Base-by-base conservation (phyloP, 192 early-diverging fungal genomes). In the Chytriomyces confervae region DNA sequence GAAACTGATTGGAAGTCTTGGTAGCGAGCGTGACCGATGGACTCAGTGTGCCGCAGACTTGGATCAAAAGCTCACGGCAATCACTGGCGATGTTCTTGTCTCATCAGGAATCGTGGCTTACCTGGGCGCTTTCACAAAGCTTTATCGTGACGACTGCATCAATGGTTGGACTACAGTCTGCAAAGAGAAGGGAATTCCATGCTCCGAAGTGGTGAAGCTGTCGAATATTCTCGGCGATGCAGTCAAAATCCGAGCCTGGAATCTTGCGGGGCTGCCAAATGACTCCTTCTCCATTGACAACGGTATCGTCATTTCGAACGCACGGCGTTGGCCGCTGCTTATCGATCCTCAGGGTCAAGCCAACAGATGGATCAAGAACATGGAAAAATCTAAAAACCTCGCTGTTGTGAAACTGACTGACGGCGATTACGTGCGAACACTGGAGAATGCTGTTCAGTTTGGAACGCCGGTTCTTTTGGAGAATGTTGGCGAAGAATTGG, bases 341-440 rank as follows among this genome's bases (percentile, higher is more conserved):
- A 90, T 90, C 64, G 89, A 90, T 77, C 89, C 89, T 2, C 89
- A 90, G 63, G 89, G 89, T 0, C 89, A 90, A 66, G 89, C 89
- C 6, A 90, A 90, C 65, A 65, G 83, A 46, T 90, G 89, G 87
- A 86, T 90, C 62, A 90, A 90, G 68, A 90, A 90, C 71, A 86
- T 87, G 80, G 89, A 90, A 77, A 90, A 90, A 61, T 11, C 75
- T 10, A 90, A 87, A 60, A 78, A 72, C 44, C 66, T 90, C 36
- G 86, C 88, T 66, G 84, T 90, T 7, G 77, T 90, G 18, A 90
- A 90, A 66, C 66, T 90, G 23, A 85, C 89, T 5, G 89, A 90
- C 72, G 74, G 82, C 7, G 89, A 90, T 66, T 90, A 90, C 66
- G 71, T 86, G 20, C 79, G 89, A 43, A 90, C 89, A 3, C 53